These are phyloP conservation scores for Fagus crenata DNA, from an alignment of 306 rosid species.

Conservation along the genomic window DNA sequence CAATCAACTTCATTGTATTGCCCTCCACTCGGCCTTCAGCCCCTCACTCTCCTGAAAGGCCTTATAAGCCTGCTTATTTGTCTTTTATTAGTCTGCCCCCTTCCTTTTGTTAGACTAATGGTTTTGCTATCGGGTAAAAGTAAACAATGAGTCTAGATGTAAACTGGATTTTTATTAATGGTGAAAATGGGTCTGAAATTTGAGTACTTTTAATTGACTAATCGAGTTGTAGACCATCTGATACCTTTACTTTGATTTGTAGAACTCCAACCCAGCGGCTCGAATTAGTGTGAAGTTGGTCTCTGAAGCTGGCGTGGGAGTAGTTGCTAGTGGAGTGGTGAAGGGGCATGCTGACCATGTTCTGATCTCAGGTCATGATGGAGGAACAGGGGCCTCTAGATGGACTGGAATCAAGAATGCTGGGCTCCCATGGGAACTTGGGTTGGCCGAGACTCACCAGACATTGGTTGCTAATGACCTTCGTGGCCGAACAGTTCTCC, in stretches of 20 bases:
- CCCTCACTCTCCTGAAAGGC: neutral
- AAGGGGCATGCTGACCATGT: slow-evolving; percentile 99
- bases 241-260: slow-evolving; percentile 28
- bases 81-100: neutral
- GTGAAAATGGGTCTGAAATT: slow-evolving; percentile 10
- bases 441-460: slow-evolving; percentile 98
- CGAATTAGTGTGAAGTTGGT: slow-evolving; percentile 96
- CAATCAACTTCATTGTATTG: neutral
- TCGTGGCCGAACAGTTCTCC: slow-evolving; percentile 93
- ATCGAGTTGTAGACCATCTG: slow-evolving; percentile 4
- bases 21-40: neutral
- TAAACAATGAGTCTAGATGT: too few species aligned
- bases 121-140: neutral
- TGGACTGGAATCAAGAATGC: slow-evolving; percentile 99
- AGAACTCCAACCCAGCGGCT: slow-evolving; percentile 94
- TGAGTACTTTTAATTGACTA: neutral
- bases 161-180: neutral
- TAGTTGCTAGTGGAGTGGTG: slow-evolving; percentile 99
- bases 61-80: neutral
- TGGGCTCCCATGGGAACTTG: slow-evolving; percentile 99
- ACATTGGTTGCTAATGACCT: slow-evolving; percentile 95
- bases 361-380: slow-evolving; percentile 95
- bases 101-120: neutral
- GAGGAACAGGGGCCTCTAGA: slow-evolving; percentile 99
- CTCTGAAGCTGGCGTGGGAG: slow-evolving; percentile 98